phyloP scores from a whole-genome alignment of 495 filamentous ascomycete species.

The Jackrogersella minutella region DNA sequence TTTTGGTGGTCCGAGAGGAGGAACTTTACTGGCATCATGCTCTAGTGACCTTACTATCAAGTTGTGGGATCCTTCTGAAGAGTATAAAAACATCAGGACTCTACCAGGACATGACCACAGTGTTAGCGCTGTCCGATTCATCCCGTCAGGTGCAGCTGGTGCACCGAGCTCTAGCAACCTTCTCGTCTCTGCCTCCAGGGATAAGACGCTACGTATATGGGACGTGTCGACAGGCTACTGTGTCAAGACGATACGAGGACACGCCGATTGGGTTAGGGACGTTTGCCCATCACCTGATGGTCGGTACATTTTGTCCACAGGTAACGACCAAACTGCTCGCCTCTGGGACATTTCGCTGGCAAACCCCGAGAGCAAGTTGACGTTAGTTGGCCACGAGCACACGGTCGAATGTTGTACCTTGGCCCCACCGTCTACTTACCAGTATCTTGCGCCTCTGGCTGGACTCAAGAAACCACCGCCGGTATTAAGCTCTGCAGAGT shows the following conservation, averaged over 20 bases:
- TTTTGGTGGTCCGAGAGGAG: constrained; percentile 87
- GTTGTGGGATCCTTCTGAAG: constrained; percentile 91
- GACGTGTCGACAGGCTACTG: constrained; percentile 94
- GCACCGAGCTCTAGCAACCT: constrained; percentile 73
- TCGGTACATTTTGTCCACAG: constrained; percentile 79
- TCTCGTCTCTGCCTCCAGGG: constrained; percentile 80
- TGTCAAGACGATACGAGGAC: constrained; percentile 81
- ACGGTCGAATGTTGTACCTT: constrained; percentile 87
- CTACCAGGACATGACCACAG: constrained; percentile 93
- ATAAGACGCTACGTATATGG: constrained; percentile 88
- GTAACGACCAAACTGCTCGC: constrained; percentile 80
- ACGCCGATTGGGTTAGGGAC: constrained; percentile 90
- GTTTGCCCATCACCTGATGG: constrained; percentile 85
- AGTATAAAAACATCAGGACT: constrained; percentile 95
- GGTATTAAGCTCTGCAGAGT: constrained; percentile 78
- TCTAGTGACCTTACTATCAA: constrained; percentile 93
- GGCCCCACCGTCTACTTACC: constrained; percentile 81
- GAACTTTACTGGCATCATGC: constrained; percentile 88
- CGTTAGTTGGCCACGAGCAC: constrained; percentile 90
- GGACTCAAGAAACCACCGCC: constrained; percentile 85
- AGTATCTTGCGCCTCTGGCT: constrained; percentile 78
- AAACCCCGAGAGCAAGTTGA: constrained; percentile 76
- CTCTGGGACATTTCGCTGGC: constrained; percentile 84
- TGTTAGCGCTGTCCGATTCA: constrained; percentile 86
- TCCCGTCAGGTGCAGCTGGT: constrained; percentile 78